Evolutionary conservation across 495 filamentous ascomycete species (phyloP), one percentile per base, ranked within the genome.

Genomic region (Podospora comata): DNA sequence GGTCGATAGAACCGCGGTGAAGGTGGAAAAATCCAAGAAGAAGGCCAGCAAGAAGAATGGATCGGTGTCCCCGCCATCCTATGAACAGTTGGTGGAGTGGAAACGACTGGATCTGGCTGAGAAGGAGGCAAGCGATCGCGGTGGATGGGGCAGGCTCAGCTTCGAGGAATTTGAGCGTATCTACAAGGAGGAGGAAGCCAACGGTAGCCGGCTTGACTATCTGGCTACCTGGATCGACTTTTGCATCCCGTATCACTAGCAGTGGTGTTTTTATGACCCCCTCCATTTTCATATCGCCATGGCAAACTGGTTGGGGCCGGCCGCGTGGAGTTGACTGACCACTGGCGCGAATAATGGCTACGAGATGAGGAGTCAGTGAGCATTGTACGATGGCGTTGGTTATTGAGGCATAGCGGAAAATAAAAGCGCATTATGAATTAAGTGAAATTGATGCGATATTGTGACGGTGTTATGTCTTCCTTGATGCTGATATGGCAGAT

Each of bases 181-280:
- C 54, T 92, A 94, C 82, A 86, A 84, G 64, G 82, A 82, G 18
- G 85, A 87, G 60, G 88, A 89, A 44, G 79, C 81, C 55, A 79
- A 74, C 5, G 79, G 80, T 4, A 81, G 79, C 64, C 74, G 84
- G 27, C 82, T 96, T 66, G 89, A 89, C 63, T 95, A 94, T 78
- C 81, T 95, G 39, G 90, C 89, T 19, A 89, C 84, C 65, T 96
- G 92, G 92, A 92, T 94, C 73, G 92, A 95, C 76, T 91, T 94
- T 73, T 87, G 85, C 72, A 85, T 87, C 66, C 84, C 85, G 13
- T 83, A 79, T 54, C 64, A 68, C 19, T 77, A 75, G 68, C 11
- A 20, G 39, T 28, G n/a, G 5, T 56, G 34, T 26, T 48, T 48
- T 23, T 23, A 23, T 23, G 23, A 23, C 1, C 23, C 23, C 23